These are phyloP conservation scores for Cyclostephanos tholiformis DNA, from an alignment of 108 stramenopile genomes.

Conservation along the genomic window DNA sequence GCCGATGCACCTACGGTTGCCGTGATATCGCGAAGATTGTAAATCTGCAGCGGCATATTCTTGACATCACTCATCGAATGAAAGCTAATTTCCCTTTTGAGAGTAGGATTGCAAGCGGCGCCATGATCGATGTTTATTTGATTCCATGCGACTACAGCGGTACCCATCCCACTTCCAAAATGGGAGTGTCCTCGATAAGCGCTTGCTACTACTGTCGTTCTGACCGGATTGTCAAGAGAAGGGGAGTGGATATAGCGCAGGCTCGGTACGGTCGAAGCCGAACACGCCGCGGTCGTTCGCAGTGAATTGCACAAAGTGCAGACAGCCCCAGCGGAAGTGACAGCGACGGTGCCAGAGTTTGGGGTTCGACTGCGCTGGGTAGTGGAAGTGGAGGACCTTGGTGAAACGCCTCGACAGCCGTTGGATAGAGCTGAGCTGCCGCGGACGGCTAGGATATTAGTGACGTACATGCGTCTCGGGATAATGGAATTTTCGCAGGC, in stretches of 20 bases:
- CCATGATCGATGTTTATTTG: not conserved
- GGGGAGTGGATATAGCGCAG: constrained; percentile 6
- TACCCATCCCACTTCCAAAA: constrained; percentile 26
- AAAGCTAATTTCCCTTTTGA: not conserved
- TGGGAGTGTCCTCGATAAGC: constrained; percentile 6
- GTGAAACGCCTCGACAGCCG: constrained; percentile 7
- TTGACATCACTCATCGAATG: not conserved
- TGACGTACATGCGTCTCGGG: not conserved
- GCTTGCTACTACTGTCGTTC: not conserved
- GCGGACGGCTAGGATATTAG: constrained; percentile 1
- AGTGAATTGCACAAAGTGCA: constrained; percentile 31
- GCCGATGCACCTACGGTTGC: not conserved
- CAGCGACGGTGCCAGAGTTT: not conserved
- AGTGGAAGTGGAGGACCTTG: constrained; percentile 4
- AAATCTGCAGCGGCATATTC: not conserved
- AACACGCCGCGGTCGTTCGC: constrained; percentile 25
- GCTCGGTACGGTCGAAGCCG: constrained; percentile 19
- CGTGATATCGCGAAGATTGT: constrained; percentile 4
- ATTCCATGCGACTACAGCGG: not conserved
- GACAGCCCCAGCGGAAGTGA: constrained; percentile 21
- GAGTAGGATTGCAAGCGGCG: not conserved
- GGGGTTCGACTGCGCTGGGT: not conserved
- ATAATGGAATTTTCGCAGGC: not conserved
- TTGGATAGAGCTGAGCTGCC: constrained; percentile 4
- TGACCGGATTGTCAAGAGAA: not conserved